A percentile compares a stretch with the other conserved stretches of the same genome.
Evolutionary conservation across 805 yeast species (phyloP).

Genomic region (Metschnikowia cubensis): DNA sequence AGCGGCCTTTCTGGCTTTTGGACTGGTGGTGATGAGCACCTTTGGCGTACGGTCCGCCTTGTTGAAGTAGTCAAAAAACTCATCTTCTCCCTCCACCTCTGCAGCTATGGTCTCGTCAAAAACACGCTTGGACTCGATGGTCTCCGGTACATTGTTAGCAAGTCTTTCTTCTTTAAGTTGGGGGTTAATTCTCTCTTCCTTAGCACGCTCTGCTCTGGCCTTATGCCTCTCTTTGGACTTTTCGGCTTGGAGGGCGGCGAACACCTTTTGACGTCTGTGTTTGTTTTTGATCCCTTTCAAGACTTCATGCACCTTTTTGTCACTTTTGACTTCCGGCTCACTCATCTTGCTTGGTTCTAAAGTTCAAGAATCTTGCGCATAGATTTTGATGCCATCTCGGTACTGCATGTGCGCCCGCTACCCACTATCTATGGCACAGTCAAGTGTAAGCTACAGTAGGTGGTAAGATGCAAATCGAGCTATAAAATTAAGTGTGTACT

Average conservation of each 20-base stretch:
- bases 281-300: constrained; percentile 61
- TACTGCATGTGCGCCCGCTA: constrained; percentile 7
- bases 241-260: constrained; percentile 68
- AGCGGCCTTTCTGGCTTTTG: constrained; percentile 78
- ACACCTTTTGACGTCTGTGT: constrained; percentile 72
- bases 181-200: constrained; percentile 80
- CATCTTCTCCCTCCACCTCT: constrained; percentile 61
- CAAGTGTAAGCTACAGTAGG: background rate
- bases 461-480: background rate
- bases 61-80: constrained; percentile 41
- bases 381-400: constrained; percentile 8
- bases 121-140: constrained; percentile 79
- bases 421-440: background rate
- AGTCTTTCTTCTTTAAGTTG: constrained; percentile 77
- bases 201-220: constrained; percentile 76
- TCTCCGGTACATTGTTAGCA: constrained; percentile 70
- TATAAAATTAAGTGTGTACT: background rate
- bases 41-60: constrained; percentile 60
- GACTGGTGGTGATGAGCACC: constrained; percentile 84
- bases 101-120: constrained; percentile 76
- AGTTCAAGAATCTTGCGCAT: constrained; percentile 5
- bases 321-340: constrained; percentile 6
- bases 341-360: constrained; percentile 2
- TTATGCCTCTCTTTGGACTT: constrained; percentile 74
- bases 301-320: constrained; percentile 12